Evolutionary conservation across 192 early-diverging fungal species (phyloP).

Genomic region (Coemansia sp.): DNA sequence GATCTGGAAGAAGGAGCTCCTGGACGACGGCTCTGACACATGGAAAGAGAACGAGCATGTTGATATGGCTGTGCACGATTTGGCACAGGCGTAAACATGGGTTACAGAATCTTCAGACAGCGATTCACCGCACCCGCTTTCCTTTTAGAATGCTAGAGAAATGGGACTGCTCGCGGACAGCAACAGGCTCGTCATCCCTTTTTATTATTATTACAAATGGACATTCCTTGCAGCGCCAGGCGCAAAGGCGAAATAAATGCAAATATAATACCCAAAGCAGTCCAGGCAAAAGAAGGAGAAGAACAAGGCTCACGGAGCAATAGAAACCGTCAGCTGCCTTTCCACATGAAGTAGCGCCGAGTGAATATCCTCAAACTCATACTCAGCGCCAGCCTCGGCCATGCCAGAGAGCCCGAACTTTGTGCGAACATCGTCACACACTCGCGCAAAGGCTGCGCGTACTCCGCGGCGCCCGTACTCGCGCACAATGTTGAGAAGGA

Average conservation of each 20-base stretch:
- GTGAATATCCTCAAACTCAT: conserved; percentile 70
- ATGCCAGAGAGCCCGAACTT: conserved; percentile 77
- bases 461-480: conserved; percentile 79
- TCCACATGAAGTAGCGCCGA: conserved; percentile 63
- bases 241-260: too few species aligned
- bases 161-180: too few species aligned
- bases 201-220: too few species aligned
- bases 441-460: conserved; percentile 88
- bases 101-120: too few species aligned
- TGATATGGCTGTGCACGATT: conserved; percentile 22
- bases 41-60: conserved; percentile 69
- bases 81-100: not conserved
- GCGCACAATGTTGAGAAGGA: conserved; percentile 86
- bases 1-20: conserved; percentile 94
- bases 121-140: too few species aligned
- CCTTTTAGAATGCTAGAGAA: too few species aligned
- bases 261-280: too few species aligned
- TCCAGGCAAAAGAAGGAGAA: too few species aligned
- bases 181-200: too few species aligned
- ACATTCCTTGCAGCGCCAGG: too few species aligned
- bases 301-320: not conserved
- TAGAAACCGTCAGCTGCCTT: conserved; percentile 24
- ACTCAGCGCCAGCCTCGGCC: conserved; percentile 60
- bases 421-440: conserved; percentile 68
- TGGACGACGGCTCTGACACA: conserved; percentile 70